Evolutionary conservation across 163 green algal species (phyloP), one percentile per base, ranked within the genome.

Genomic region (Scenedesmus sp.): DNA sequence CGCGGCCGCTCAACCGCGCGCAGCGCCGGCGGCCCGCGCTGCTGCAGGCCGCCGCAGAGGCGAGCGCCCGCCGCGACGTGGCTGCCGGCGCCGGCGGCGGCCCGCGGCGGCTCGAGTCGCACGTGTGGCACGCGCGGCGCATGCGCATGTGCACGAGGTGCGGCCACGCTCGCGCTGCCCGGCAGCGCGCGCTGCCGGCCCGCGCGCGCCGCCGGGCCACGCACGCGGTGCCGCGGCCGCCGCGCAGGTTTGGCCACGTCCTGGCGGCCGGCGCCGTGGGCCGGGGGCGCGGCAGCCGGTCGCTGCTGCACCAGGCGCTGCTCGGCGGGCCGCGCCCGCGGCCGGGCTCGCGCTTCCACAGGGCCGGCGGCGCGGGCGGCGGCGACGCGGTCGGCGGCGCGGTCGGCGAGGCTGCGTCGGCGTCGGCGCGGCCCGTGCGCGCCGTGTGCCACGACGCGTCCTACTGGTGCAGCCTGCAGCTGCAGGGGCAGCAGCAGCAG

Each of bases 391-490:
- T 39, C 54, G 48, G 69, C 34, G 48, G 69, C 7, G 7, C 7
- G 39, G 7, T 47, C 39, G 10, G n/a, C n/a, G n/a, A n/a, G n/a
- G n/a, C n/a, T n/a, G n/a, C n/a, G n/a, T n/a, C 51, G 31, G 51
- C 13, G 1, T n/a, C 9, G 5, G 34, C 11, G 20, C 63, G 20
- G 13, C 48, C 33, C 44, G 69, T 77, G 18, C 53, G 47, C 2
- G 54, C 39, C 36, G 39, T 86, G 62, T 44, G 60, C 31, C 81
- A 86, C 53, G 81, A 86, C 66, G 70, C 48, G 17, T 66, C 78
- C 36, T 71, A 82, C 71, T 70, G 78, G 75, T 66, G 73, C 60
- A 73, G 83, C 75, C 45, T 85, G 76, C 75, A 77, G 78, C 63
- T 83, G 42, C 15, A 44, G 42, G 58, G 71, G 42, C 24, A 54